Base-by-base conservation (phyloP, 805 yeast genomes). In the Pichia occidentalis region DNA sequence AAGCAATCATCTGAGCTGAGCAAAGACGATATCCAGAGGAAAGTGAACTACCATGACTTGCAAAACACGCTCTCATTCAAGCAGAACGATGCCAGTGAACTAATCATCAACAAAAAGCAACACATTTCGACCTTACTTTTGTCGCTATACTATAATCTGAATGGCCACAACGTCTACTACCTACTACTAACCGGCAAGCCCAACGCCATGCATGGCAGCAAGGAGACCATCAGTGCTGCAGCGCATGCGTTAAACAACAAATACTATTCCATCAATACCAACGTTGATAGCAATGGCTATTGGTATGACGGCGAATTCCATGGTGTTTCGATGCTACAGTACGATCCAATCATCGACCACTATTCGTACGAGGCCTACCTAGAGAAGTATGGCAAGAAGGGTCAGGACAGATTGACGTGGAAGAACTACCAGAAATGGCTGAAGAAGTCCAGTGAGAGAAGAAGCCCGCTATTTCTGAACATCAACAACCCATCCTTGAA, bases 321-420 rank as follows among this genome's bases (percentile, higher is more conserved):
- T 11, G 77, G 75, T 5, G 69, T 72, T 20, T 76, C 73, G 11
- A 70, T 71, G 75, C 65, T 75, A 3, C 74, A 71, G 43, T 68
- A 55, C 45, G 76, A 73, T 47, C 76, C 77, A 1, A 59, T 63
- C 1, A 63, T 62, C 29, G 77, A 72, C 47, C 61, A 35, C 24
- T 50, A 46, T 29, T 42, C 59, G 8, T 33, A 44, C 19, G 47
- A 44, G 27, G 47, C 57, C 14, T 57, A 49, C 34, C 25, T 24
- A 9, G 51, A 51, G 12, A 50, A 50, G 27, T 51, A 46, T 37
- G 17, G 31, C 4, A 52, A 44, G 7, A 26, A 49, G 9, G 45
- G 47, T 23, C 18, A 24, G 2, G 50, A 49, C 18, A 36, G 36
- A 18, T 9, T 55, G 9, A 45, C 46, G 3, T 40, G 45, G 33